Evolutionary conservation across 192 early-diverging fungal genomes (phyloP).

Genomic region (Umbelopsis sp.): DNA sequence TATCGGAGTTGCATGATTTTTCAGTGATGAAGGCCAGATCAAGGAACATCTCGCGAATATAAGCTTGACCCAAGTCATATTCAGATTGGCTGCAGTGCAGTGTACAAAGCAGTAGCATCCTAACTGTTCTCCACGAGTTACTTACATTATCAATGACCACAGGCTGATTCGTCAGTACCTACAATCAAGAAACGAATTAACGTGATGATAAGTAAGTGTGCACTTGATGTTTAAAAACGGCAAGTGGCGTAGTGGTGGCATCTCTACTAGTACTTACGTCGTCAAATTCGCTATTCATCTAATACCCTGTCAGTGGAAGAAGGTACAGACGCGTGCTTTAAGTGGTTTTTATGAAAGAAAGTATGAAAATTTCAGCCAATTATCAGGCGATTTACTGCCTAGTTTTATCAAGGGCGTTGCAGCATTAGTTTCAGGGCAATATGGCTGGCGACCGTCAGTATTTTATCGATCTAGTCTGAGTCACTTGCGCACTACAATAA

Average conservation of each 20-base stretch:
- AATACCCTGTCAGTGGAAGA: constrained; percentile 1
- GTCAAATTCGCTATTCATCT: constrained; percentile 22
- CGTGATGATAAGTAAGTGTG: neutral
- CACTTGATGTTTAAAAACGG: neutral
- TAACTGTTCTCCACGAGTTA: neutral
- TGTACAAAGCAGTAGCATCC: neutral
- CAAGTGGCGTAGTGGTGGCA: neutral
- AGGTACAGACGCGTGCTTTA: constrained; percentile 7
- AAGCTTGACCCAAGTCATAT: neutral
- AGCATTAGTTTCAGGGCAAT: no score
- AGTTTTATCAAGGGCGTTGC: no score
- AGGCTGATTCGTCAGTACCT: constrained; percentile 94
- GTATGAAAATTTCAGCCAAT: neutral
- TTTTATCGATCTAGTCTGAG: no score
- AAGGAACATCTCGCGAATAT: neutral
- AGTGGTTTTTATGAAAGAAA: neutral
- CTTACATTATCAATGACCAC: constrained; percentile 99
- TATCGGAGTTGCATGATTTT: constrained; percentile 15
- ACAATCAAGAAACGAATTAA: neutral
- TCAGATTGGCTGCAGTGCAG: neutral
- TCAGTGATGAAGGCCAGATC: neutral
- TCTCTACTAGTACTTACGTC: constrained; percentile 5
- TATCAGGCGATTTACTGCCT: neutral
- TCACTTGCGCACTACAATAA: neutral
- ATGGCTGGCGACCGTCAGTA: no score